These are phyloP conservation scores for Beauveria rudraprayagi DNA, from an alignment of 2,329 filamentous ascomycete species.

Conservation along the genomic window DNA sequence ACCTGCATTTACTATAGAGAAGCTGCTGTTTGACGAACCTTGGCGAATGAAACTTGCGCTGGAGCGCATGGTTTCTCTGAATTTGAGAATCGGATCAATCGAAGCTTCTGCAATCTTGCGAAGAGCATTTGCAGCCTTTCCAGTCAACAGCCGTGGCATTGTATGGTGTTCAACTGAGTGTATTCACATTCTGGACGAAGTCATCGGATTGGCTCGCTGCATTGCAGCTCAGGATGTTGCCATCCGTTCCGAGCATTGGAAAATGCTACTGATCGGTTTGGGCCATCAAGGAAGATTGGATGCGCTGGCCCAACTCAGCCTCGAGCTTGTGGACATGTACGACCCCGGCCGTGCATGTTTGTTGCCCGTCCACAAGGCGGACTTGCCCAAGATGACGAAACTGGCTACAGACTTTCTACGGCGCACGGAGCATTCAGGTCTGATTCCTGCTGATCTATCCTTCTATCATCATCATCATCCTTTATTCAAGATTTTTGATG, in stretches of 20 bases:
- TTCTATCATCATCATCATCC: constrained; percentile 36
- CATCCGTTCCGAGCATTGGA: constrained; percentile 33
- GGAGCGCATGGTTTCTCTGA: not conserved
- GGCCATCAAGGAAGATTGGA: constrained; percentile 34
- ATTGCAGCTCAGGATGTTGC: constrained; percentile 20
- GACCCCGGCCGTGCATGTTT: constrained; percentile 22
- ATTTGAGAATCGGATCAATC: not conserved
- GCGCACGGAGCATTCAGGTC: not conserved
- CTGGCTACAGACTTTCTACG: not conserved
- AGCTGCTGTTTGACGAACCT: not conserved
- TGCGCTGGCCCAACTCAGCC: constrained; percentile 36
- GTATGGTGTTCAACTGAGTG: not conserved
- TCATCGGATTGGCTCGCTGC: constrained; percentile 1
- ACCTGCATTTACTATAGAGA: not conserved
- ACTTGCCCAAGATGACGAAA: constrained; percentile 28
- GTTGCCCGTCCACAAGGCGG: constrained; percentile 35
- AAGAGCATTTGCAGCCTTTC: constrained; percentile 6
- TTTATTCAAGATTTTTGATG: constrained; percentile 37
- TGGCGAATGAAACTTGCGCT: constrained; percentile 7
- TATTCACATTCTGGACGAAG: not conserved
- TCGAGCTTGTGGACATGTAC: constrained; percentile 36
- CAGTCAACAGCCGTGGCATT: not conserved
- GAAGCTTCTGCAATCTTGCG: constrained; percentile 4
- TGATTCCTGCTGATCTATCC: constrained; percentile 33
- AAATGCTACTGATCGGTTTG: constrained; percentile 34